Evolutionary conservation across 371 early-diverging fungal genomes (phyloP).

Genomic region (Blyttiomyces sp.): DNA sequence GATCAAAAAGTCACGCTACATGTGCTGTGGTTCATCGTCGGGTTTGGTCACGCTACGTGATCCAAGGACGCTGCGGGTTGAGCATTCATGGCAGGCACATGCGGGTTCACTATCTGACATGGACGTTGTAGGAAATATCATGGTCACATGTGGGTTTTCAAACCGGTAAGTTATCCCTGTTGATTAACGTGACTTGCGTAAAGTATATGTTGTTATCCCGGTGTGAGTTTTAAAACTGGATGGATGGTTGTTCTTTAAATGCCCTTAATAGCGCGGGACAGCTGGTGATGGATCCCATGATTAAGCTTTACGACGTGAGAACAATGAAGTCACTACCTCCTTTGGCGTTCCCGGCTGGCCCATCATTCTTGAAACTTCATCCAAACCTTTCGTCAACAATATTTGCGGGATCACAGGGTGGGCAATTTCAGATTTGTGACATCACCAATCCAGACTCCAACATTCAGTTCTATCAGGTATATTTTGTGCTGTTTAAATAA

Average conservation of each 20-base stretch:
- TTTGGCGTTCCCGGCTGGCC: slow-evolving; percentile 69
- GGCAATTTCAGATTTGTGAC: slow-evolving; percentile 74
- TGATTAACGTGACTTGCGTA: no score
- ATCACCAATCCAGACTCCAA: slow-evolving; percentile 42
- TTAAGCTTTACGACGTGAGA: slow-evolving; percentile 82
- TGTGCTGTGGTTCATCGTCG: slow-evolving; percentile 67
- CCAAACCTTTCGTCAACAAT: slow-evolving; percentile 67
- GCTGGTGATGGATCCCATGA: slow-evolving; percentile 59
- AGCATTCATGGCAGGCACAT: slow-evolving; percentile 71
- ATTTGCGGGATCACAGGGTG: slow-evolving; percentile 65
- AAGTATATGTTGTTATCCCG: no score
- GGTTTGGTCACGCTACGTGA: slow-evolving; percentile 61
- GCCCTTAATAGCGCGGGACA: slow-evolving; percentile 13
- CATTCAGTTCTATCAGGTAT: slow-evolving; percentile 64
- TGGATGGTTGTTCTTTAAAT: slow-evolving; percentile 3
- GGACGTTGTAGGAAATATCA: slow-evolving; percentile 68
- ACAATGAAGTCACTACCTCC: slow-evolving; percentile 68
- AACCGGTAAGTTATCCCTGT: slow-evolving; percentile 26
- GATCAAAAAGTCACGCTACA: slow-evolving; percentile 63
- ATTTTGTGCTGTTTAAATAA: background rate
- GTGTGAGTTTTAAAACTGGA: no score
- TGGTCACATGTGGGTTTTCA: slow-evolving; percentile 80
- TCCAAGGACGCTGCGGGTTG: slow-evolving; percentile 63
- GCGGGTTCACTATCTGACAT: slow-evolving; percentile 73
- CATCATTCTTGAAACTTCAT: slow-evolving; percentile 69